These are phyloP conservation scores for Fragilaria radians DNA, from an alignment of 108 stramenopile genomes.

Conservation along the genomic window DNA sequence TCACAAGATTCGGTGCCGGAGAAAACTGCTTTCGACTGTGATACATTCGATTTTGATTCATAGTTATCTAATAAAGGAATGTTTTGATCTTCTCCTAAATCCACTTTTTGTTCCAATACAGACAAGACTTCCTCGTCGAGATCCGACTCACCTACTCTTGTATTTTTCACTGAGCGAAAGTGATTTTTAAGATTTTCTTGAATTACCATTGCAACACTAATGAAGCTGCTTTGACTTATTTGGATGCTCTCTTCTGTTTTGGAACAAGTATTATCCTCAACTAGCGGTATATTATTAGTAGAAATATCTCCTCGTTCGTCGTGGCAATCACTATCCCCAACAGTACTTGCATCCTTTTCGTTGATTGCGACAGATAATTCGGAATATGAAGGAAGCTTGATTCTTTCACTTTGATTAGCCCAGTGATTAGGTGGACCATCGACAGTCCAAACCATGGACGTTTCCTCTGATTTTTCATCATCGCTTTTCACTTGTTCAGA, in stretches of 20 bases:
- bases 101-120: too few species aligned
- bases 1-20: too few species aligned
- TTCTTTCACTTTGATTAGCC: slow-evolving; percentile 12
- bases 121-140: too few species aligned
- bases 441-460: slow-evolving; percentile 14
- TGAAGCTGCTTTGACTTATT: slow-evolving; percentile 30
- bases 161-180: slow-evolving; percentile 6
- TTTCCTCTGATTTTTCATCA: too few species aligned
- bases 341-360: neutral
- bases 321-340: neutral
- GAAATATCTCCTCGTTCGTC: neutral
- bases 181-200: slow-evolving; percentile 43
- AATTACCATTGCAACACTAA: slow-evolving; percentile 33
- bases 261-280: neutral
- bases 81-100: too few species aligned
- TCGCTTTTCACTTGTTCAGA: too few species aligned
- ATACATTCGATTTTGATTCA: too few species aligned
- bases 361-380: neutral
- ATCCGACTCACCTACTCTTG: neutral
- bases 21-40: too few species aligned
- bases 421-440: slow-evolving; percentile 31
- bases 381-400: neutral
- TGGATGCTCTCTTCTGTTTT: slow-evolving; percentile 17
- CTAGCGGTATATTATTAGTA: neutral
- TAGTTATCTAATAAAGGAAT: too few species aligned